A percentile compares a stretch with the other conserved stretches of the same genome.
phyloP scores from a whole-genome alignment of 768 basidiomycete genomes.

The Paxillus ammoniavirescens region DNA sequence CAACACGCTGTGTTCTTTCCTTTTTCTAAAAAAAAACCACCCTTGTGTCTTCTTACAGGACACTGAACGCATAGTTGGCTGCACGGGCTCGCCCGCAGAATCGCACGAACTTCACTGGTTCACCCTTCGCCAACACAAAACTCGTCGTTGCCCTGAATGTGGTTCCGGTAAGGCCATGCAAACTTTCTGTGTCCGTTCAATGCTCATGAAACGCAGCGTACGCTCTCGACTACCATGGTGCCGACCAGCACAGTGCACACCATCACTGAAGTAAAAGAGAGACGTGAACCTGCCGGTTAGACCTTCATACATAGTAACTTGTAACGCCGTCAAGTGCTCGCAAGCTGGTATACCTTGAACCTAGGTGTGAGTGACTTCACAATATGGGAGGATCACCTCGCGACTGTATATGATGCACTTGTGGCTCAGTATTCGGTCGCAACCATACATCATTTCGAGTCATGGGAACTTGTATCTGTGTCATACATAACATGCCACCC shows the following conservation, averaged over 20 bases:
- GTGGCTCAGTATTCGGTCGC: too few species aligned
- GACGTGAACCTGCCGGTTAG: constrained; percentile 7
- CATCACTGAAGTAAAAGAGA: constrained; percentile 38
- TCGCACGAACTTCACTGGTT: constrained; percentile 95
- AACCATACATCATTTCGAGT: too few species aligned
- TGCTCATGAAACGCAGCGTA: constrained; percentile 51
- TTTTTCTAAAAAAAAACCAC: neutral
- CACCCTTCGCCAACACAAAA: constrained; percentile 59
- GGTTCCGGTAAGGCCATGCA: constrained; percentile 69
- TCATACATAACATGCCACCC: too few species aligned
- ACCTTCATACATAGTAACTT: constrained; percentile 13
- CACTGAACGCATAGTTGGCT: constrained; percentile 82
- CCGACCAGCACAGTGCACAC: constrained; percentile 46
- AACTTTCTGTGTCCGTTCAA: neutral
- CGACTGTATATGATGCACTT: neutral
- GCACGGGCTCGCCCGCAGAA: constrained; percentile 93
- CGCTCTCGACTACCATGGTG: constrained; percentile 68
- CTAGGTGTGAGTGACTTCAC: neutral
- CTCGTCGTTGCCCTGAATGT: constrained; percentile 86
- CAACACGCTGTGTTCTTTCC: neutral
- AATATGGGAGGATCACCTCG: neutral
- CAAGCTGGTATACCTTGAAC: neutral
- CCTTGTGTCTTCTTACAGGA: constrained; percentile 48
- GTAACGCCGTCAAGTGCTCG: constrained; percentile 7
- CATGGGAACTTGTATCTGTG: too few species aligned